These are phyloP conservation scores for Cercospora janseana DNA, from an alignment of 2,329 filamentous ascomycete genomes.

Conservation along the genomic window DNA sequence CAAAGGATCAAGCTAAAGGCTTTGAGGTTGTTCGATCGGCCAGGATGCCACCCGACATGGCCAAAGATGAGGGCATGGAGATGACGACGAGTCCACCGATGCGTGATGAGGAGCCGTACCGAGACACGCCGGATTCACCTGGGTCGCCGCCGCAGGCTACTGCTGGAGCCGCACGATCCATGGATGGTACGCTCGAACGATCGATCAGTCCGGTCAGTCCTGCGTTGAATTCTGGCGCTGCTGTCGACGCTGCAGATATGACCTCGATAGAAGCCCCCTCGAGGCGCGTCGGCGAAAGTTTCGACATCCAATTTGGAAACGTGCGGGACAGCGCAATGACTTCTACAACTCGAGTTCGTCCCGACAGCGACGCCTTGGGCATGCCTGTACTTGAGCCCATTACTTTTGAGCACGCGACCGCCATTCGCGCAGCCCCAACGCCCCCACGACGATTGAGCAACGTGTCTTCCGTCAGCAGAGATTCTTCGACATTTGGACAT, in stretches of 20 bases:
- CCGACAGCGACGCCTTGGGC: conserved; percentile 24
- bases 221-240: not conserved
- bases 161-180: conserved; percentile 23
- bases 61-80: conserved; percentile 45
- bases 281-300: conserved; percentile 11
- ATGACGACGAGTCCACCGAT: conserved; percentile 37
- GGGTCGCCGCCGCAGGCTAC: conserved; percentile 21
- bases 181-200: conserved; percentile 14
- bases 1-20: conserved; percentile 85
- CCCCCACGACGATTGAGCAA: conserved; percentile 20
- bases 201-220: conserved; percentile 21
- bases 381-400: conserved; percentile 27
- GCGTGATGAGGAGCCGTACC: conserved; percentile 35
- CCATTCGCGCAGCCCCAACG: conserved; percentile 16
- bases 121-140: conserved; percentile 29
- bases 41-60: conserved; percentile 72
- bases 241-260: conserved; percentile 13
- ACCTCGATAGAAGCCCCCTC: conserved; percentile 8
- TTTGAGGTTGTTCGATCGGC: conserved; percentile 95
- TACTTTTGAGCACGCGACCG: conserved; percentile 24
- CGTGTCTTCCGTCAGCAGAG: conserved; percentile 8
- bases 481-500: conserved; percentile 1
- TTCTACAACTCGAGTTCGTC: conserved; percentile 19
- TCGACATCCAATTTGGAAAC: conserved; percentile 30
- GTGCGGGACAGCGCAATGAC: conserved; percentile 10